Percentiles rank a stretch among this genome's conserved stretches.
These are phyloP conservation scores for Peterozyma xylosa DNA, from an alignment of 805 yeast species.

Conservation along the genomic window DNA sequence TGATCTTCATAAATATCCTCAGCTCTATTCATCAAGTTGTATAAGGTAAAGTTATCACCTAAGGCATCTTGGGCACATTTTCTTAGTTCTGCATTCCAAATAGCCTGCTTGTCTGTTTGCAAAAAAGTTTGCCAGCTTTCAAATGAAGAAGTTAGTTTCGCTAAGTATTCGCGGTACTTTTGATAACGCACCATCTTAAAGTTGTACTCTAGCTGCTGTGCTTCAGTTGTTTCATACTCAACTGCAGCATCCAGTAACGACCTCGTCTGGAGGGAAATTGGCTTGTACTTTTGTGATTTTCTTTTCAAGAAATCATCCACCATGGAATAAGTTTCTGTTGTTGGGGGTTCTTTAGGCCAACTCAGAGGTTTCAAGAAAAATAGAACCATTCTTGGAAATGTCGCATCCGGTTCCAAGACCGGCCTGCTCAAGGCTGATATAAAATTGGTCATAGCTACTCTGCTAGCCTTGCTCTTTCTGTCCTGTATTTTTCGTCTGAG, in stretches of 20 bases:
- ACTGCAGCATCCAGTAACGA: too few species aligned
- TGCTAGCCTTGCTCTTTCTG: slow-evolving; percentile 30
- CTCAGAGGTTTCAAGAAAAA: slow-evolving; percentile 34
- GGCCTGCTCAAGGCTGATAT: slow-evolving; percentile 29
- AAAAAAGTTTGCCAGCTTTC: slow-evolving; percentile 35
- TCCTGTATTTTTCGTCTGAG: slow-evolving; percentile 37
- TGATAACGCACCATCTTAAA: slow-evolving; percentile 7
- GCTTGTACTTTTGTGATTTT: too few species aligned
- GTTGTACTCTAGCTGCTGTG: slow-evolving; percentile 2
- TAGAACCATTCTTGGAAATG: slow-evolving; percentile 41
- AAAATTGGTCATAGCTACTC: slow-evolving; percentile 25
- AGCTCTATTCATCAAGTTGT: slow-evolving; percentile 34
- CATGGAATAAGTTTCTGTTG: slow-evolving; percentile 32
- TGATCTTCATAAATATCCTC: slow-evolving; percentile 27
- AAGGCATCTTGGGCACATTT: slow-evolving; percentile 36
- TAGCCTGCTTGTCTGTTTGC: slow-evolving; percentile 25
- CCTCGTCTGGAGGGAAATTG: too few species aligned
- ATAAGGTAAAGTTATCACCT: slow-evolving; percentile 27
- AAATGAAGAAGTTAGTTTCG: slow-evolving; percentile 34
- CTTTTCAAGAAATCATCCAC: slow-evolving; percentile 13
- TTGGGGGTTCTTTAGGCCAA: slow-evolving; percentile 52
- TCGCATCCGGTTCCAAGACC: slow-evolving; percentile 31
- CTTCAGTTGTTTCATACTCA: neutral
- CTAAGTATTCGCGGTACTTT: slow-evolving; percentile 21
- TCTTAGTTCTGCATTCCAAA: slow-evolving; percentile 38